Base-by-base conservation (phyloP, 306 rosid genomes). In the Dicorynia guianensis region DNA sequence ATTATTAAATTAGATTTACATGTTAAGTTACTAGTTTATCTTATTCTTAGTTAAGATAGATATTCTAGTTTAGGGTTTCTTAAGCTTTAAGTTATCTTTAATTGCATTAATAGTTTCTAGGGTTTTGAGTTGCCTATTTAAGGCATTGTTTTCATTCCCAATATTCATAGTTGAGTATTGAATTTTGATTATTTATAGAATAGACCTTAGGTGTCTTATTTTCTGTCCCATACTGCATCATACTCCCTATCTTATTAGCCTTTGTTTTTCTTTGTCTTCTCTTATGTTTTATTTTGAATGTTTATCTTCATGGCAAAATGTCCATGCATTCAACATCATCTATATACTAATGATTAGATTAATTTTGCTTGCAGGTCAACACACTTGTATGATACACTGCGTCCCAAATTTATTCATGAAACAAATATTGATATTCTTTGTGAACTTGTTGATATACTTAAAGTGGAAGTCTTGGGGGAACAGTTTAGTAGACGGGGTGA, bases 371-470 rank as follows among this genome's bases (percentile, higher is more conserved):
- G 89, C 91, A 96, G 99, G 82, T 92, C 96, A 65, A 92, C 96
- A 40, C 87, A 90, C 82, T 74, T 96, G 61, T 96, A 96, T 38
- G 99, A 96, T 76, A 96, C 97, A 48, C 80, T 96, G 78, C 92
- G 99, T 33, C 99, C 98, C 54, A 92, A 90, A 80, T 90, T 96
- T 82, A 91, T 96, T 82, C 97, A 92, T 67, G 98, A 96, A 85
- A 89, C 99, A 82, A 92, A 83, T 84, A 85, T 96, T 35, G 97
- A 96, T 83, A 87, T 81, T 85, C 92, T 96, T 38, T 96, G 98
- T 71, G 99, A 96, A 83, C 97, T 96, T 67, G 97, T 96, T 78
- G 97, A 92, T 77, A 96, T 92, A 81, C 93, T 96, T 73, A 96
- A 89, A 86, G 90, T 89, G 80, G 97, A 96, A 85, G 98, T 92